Percentiles rank a stretch among this genome's conserved stretches.
These are phyloP conservation scores for Beauveria varroae DNA, from an alignment of 2,329 filamentous ascomycete genomes.

Conservation along the genomic window DNA sequence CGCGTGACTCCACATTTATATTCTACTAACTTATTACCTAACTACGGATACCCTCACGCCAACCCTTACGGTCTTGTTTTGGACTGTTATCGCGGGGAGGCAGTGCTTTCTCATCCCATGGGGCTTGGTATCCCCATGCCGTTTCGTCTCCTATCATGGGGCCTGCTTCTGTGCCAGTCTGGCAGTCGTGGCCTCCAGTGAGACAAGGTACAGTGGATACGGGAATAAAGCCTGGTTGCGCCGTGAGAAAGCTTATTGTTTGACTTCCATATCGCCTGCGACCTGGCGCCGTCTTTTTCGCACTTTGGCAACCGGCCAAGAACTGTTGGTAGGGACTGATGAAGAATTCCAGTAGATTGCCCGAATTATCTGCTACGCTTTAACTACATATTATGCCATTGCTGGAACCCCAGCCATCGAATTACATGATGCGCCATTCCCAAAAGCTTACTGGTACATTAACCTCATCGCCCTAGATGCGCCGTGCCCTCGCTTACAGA, in stretches of 20 bases:
- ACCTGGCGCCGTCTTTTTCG: not conserved
- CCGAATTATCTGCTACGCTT: not conserved
- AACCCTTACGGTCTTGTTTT: no score
- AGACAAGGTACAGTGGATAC: not conserved
- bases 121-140: not conserved
- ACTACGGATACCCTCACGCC: no score
- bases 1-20: not conserved
- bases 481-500: not conserved
- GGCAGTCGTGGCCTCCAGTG: not conserved
- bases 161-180: not conserved
- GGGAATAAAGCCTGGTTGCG: not conserved
- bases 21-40: not conserved
- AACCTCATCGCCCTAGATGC: not conserved
- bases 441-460: not conserved
- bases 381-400: not conserved
- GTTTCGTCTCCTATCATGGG: not conserved
- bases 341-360: not conserved
- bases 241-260: not conserved
- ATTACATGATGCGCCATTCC: conserved; percentile 3
- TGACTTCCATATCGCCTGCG: not conserved
- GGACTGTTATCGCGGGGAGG: not conserved
- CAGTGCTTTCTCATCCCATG: not conserved
- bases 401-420: not conserved
- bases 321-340: not conserved
- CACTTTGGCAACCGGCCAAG: no score